Conservation (phyloP, 352 stramenopile species). For the Phytopythium vexans region DNA sequence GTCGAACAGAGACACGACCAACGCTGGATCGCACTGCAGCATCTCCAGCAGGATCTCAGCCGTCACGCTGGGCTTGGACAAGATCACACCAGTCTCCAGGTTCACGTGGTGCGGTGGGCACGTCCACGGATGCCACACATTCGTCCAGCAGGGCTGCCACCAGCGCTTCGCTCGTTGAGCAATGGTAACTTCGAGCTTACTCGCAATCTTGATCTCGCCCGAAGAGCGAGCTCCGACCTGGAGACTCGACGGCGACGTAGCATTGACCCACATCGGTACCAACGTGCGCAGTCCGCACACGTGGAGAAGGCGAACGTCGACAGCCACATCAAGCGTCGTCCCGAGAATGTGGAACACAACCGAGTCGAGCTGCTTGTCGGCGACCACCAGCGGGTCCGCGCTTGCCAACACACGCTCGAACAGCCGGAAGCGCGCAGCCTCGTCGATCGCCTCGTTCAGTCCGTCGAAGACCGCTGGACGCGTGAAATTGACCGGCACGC, state of each 20-base stretch:
- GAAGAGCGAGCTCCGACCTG: slow-evolving; percentile 2
- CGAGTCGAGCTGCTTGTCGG: neutral
- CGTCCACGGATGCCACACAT: slow-evolving; percentile 3
- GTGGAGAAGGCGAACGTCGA: neutral
- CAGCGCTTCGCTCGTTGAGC: slow-evolving; percentile 4
- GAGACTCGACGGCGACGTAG: slow-evolving; percentile 3
- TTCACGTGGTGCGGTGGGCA: neutral
- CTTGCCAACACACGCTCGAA: slow-evolving; percentile 3
- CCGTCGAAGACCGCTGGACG: neutral
- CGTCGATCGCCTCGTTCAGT: slow-evolving; percentile 5
- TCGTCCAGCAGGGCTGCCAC: slow-evolving; percentile 8
- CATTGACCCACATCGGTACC: slow-evolving; percentile 3
- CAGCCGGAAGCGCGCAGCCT: slow-evolving; percentile 5
- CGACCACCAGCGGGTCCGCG: neutral
- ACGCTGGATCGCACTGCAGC: neutral
- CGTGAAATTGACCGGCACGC: slow-evolving; percentile 4
- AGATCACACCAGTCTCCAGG: neutral
- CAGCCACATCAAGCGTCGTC: neutral
- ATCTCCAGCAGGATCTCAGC: neutral
- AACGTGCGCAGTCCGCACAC: slow-evolving; percentile 3
- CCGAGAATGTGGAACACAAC: neutral
- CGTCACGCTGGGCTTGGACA: neutral
- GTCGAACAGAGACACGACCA: too few relatives aligned
- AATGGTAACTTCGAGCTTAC: neutral
- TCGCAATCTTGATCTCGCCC: neutral